These are phyloP conservation scores for Solanum commersonii DNA, from an alignment of 257 asterid species.

Conservation along the genomic window DNA sequence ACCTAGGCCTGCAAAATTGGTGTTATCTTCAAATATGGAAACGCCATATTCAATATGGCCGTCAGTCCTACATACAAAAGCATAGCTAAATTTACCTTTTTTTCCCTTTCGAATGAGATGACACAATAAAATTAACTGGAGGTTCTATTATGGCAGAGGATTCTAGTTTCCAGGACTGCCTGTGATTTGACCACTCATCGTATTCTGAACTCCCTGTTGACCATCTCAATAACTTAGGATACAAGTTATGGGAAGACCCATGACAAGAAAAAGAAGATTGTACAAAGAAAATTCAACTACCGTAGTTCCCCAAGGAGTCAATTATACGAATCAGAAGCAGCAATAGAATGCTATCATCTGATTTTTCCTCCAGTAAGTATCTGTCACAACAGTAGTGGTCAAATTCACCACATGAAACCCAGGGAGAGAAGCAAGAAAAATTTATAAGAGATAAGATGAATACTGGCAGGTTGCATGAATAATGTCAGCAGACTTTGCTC, in stretches of 20 bases:
- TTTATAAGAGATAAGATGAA: slow-evolving; percentile 2
- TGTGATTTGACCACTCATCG: slow-evolving; percentile 93
- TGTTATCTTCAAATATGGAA: background rate
- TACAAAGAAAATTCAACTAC: slow-evolving; percentile 26
- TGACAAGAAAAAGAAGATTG: background rate
- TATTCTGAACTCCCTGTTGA: slow-evolving; percentile 86
- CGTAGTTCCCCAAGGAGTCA: slow-evolving; percentile 88
- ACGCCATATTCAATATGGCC: slow-evolving; percentile 1
- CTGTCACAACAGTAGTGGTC: slow-evolving; percentile 30
- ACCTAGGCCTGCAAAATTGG: slow-evolving; percentile 64
- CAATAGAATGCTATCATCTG: slow-evolving; percentile 93
- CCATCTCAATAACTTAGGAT: background rate
- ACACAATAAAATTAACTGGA: slow-evolving; percentile 66
- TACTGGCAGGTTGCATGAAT: slow-evolving; percentile 89
- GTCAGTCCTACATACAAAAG: background rate
- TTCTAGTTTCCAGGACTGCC: slow-evolving; percentile 94
- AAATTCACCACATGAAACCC: slow-evolving; percentile 15
- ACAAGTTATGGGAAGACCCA: background rate
- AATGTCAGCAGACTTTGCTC: slow-evolving; percentile 77
- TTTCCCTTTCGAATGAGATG: slow-evolving; percentile 91
- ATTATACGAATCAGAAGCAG: slow-evolving; percentile 85
- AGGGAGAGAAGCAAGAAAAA: slow-evolving; percentile 3
- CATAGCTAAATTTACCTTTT: slow-evolving; percentile 48
- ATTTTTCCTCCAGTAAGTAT: slow-evolving; percentile 82
- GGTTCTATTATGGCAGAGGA: slow-evolving; percentile 91